Conservation (phyloP, 371 early-diverging fungal species). For the Haplosporangium sp. region DNA sequence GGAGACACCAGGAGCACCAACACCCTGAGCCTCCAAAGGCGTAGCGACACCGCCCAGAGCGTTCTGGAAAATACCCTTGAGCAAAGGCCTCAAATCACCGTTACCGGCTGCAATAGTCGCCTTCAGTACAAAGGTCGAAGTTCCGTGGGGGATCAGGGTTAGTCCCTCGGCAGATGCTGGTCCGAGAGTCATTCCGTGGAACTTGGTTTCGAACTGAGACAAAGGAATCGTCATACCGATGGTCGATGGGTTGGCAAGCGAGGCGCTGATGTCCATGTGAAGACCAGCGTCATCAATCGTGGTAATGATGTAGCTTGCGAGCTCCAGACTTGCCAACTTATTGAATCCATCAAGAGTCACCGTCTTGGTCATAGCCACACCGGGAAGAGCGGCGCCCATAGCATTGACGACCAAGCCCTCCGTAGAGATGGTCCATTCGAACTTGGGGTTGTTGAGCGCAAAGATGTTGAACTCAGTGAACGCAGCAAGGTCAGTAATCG, state of each 20-base stretch:
- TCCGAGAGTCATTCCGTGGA: conserved; percentile 33
- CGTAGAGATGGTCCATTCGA: conserved; percentile 67
- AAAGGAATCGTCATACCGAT: conserved; percentile 51
- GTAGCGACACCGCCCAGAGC: conserved; percentile 28
- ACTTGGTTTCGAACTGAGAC: conserved; percentile 33
- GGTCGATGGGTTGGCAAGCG: conserved; percentile 51
- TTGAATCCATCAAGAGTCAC: conserved; percentile 66
- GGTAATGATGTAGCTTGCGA: conserved; percentile 26
- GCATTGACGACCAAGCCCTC: conserved; percentile 61
- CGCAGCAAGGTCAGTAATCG: conserved; percentile 57
- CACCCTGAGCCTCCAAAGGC: conserved; percentile 24
- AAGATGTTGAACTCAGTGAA: conserved; percentile 63
- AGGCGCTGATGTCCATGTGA: conserved; percentile 38
- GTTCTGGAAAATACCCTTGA: conserved; percentile 35
- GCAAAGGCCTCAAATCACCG: conserved; percentile 13
- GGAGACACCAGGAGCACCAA: conserved; percentile 7
- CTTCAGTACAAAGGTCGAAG: conserved; percentile 28
- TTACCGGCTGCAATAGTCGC: conserved; percentile 33
- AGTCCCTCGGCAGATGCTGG: conserved; percentile 32
- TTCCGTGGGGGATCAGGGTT: conserved; percentile 33
- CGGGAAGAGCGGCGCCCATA: conserved; percentile 65
- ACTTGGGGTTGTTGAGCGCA: conserved; percentile 63
- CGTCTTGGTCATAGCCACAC: conserved; percentile 64
- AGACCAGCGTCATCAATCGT: conserved; percentile 35
- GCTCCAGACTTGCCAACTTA: conserved; percentile 22